Evolutionary conservation across 2,329 filamentous ascomycete genomes (phyloP), one percentile per base, ranked within the genome.

Genomic region (Aspergillus carbonarius): DNA sequence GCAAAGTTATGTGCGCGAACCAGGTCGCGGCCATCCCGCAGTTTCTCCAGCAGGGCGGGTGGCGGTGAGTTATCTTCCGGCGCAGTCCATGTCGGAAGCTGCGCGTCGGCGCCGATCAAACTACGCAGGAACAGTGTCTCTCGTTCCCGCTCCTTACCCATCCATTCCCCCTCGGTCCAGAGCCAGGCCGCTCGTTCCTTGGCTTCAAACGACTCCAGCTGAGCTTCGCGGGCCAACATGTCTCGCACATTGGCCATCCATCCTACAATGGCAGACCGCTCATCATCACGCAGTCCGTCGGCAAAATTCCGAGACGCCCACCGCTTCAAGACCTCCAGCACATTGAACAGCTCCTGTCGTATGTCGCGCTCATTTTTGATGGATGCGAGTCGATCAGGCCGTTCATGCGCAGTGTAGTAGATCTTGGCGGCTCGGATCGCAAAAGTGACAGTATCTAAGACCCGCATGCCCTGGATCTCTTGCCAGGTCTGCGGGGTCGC

Each of bases 351-450:
- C 68, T 98, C 93, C 52, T 89, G 83, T 42, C 95, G 88, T 49
- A 99, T 89, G 64, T 90, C 84, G 62, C 89, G 91, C 74, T 99
- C 95, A 0, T 91, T 87, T 74, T 91, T 93, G 76, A 98, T 96
- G 27, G 89, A 81, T 69, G 95, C 91, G 17, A 98, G 81, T 37
- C 91, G 88, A 66, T 95, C 89, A 1, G 93, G 92, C 54, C 93
- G 84, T 69, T 96, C 90, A 72, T 98, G 95, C 4, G 92, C 85
- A 0, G 93, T 97, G 76, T 99, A 98, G 78, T 98, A 99, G 68
- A 96, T 88, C 77, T 96, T 96, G 53, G 95, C 95, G 1, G 93
- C 92, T 54, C 92, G 87, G 66, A 99, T 98, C n/a, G 93, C 93
- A 54, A 98, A 82, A 1, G 95, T 99, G 71, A 95, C 89, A 54